Evolutionary conservation across 2,329 filamentous ascomycete genomes (phyloP).

Genomic region (Xylariaceae sp.): DNA sequence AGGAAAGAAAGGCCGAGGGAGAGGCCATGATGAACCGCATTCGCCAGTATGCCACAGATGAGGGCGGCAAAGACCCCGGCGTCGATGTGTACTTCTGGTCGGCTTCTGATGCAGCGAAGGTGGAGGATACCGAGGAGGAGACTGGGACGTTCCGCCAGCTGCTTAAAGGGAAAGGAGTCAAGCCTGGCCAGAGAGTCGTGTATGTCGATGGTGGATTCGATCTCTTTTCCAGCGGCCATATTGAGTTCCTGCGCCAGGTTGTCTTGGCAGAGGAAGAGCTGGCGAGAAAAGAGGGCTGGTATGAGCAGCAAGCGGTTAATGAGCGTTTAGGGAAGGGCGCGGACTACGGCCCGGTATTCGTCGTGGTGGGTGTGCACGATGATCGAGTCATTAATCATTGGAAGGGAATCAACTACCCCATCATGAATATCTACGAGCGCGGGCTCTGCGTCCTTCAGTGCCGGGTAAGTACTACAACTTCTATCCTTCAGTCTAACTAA

Average conservation of each 20-base stretch:
- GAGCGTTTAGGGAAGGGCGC: constrained; percentile 70
- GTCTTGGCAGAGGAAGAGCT: constrained; percentile 73
- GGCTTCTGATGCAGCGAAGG: constrained; percentile 57
- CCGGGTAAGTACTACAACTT: constrained; percentile 62
- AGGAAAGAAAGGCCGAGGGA: constrained; percentile 68
- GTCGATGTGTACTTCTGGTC: constrained; percentile 88
- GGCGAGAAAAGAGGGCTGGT: constrained; percentile 76
- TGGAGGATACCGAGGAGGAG: constrained; percentile 59
- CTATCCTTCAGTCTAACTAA: not conserved
- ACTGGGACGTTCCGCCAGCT: constrained; percentile 71
- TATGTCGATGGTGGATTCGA: constrained; percentile 98
- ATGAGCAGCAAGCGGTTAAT: constrained; percentile 65
- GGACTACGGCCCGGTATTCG: constrained; percentile 82
- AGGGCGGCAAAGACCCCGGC: constrained; percentile 78
- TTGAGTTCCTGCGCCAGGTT: constrained; percentile 88
- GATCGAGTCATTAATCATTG: constrained; percentile 94
- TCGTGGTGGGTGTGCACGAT: constrained; percentile 94
- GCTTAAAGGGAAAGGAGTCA: constrained; percentile 73
- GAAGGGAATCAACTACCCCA: constrained; percentile 98
- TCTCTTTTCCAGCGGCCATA: constrained; percentile 94
- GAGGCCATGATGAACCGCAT: constrained; percentile 78
- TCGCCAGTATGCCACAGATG: constrained; percentile 85
- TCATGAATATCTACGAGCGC: constrained; percentile 99
- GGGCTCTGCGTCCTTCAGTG: constrained; percentile 96
- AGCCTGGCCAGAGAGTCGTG: constrained; percentile 81